Percentiles rank a stretch among this genome's conserved stretches.
These are phyloP conservation scores for Aspergillus niger DNA, from an alignment of 2,329 filamentous ascomycete genomes.

Conservation along the genomic window DNA sequence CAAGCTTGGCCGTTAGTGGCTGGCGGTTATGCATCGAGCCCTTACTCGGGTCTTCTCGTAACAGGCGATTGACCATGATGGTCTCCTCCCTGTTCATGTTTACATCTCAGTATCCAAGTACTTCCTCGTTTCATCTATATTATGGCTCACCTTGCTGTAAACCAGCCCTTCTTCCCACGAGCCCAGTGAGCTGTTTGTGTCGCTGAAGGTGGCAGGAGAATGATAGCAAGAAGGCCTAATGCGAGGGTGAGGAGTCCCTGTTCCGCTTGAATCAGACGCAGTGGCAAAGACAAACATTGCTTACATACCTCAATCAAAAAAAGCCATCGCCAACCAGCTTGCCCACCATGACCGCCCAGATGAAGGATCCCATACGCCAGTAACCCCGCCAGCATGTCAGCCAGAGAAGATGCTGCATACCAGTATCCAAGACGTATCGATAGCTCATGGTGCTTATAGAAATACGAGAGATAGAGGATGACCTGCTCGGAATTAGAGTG, in stretches of 20 bases:
- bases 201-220: constrained; percentile 61
- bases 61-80: constrained; percentile 65
- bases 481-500: constrained; percentile 11
- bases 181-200: constrained; percentile 54
- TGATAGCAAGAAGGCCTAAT: constrained; percentile 36
- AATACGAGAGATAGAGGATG: constrained; percentile 65
- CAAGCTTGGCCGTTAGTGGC: constrained; percentile 48
- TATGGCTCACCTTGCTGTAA: constrained; percentile 51
- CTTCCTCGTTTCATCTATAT: neutral
- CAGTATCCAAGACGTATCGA: constrained; percentile 47
- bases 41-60: constrained; percentile 56
- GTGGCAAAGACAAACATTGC: constrained; percentile 45
- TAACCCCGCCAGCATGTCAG: constrained; percentile 46
- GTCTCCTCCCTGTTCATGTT: constrained; percentile 54
- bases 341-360: constrained; percentile 33
- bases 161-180: constrained; percentile 58
- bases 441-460: constrained; percentile 68
- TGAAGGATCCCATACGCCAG: constrained; percentile 46
- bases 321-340: constrained; percentile 40
- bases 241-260: constrained; percentile 28
- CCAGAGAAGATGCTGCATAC: constrained; percentile 39
- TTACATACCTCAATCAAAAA: constrained; percentile 38
- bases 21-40: constrained; percentile 60
- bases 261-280: neutral
- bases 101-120: neutral